phyloP scores from a whole-genome alignment of 768 basidiomycete species.

The Boletus rex-veris region DNA sequence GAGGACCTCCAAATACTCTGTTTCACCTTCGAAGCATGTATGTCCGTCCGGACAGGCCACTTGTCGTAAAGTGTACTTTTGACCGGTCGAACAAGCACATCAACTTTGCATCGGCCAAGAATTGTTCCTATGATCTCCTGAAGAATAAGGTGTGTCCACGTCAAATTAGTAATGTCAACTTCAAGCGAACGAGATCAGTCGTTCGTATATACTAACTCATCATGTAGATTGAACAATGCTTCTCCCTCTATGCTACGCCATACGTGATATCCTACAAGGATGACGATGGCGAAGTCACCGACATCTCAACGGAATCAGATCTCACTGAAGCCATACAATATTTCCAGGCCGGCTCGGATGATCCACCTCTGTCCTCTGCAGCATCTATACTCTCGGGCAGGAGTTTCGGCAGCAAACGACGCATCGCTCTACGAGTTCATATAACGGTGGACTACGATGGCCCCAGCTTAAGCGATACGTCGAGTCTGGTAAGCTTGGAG shows the following conservation, averaged over 20 bases:
- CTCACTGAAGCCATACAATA: constrained; percentile 86
- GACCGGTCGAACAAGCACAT: constrained; percentile 73
- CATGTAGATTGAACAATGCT: constrained; percentile 78
- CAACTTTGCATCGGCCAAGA: constrained; percentile 72
- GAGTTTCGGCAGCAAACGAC: constrained; percentile 64
- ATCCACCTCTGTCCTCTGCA: constrained; percentile 64
- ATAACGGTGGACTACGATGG: constrained; percentile 89
- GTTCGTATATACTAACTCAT: background rate
- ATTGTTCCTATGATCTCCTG: constrained; percentile 74
- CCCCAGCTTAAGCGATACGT: constrained; percentile 85
- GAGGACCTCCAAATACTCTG: constrained; percentile 1
- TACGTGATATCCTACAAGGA: constrained; percentile 83
- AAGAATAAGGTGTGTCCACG: constrained; percentile 57
- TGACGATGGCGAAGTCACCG: constrained; percentile 78
- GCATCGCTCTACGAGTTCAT: constrained; percentile 73
- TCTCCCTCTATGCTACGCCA: constrained; percentile 63
- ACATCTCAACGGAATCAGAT: constrained; percentile 67
- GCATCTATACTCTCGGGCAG: constrained; percentile 67
- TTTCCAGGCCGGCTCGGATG: constrained; percentile 74
- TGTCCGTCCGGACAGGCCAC: constrained; percentile 64
- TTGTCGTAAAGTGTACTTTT: constrained; percentile 82
- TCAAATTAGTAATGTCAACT: background rate
- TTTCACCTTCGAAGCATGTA: constrained; percentile 26
- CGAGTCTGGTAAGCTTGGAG: constrained; percentile 75
- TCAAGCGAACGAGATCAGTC: background rate